A percentile compares a stretch with the other conserved stretches of the same genome.
Evolutionary conservation across 139 green algal genomes (phyloP).

Genomic region (Diplosphaera chodatii): DNA sequence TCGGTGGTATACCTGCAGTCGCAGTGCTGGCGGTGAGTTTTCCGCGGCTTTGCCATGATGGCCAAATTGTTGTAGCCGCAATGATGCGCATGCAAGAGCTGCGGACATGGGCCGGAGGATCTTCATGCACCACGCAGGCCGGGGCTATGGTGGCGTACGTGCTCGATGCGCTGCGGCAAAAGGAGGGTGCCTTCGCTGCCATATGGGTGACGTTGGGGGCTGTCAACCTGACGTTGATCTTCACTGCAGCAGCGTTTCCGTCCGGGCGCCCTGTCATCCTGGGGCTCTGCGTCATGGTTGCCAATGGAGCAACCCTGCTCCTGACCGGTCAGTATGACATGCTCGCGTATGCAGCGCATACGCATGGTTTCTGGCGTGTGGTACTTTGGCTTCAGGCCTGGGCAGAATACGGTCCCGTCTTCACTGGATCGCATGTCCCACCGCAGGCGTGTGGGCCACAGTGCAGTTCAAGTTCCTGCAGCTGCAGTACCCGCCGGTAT

Average conservation of each 20-base stretch:
- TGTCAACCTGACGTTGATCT: constrained; percentile 47
- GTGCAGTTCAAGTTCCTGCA: constrained; percentile 92
- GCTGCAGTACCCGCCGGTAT: constrained; percentile 71
- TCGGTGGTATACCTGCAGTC: constrained; percentile 44
- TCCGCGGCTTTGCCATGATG: too few species aligned
- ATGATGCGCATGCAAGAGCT: too few species aligned
- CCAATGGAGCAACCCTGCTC: constrained; percentile 19
- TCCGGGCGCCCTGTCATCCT: not conserved
- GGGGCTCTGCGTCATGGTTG: not conserved
- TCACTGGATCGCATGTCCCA: too few species aligned
- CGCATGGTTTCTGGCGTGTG: too few species aligned
- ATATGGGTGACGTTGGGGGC: constrained; percentile 73
- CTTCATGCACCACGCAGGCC: constrained; percentile 33
- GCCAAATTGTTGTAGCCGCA: too few species aligned
- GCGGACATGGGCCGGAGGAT: too few species aligned
- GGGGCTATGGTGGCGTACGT: constrained; percentile 82
- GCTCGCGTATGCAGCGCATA: too few species aligned
- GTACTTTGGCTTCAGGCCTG: too few species aligned
- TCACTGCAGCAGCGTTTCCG: constrained; percentile 20
- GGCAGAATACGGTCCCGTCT: too few species aligned
- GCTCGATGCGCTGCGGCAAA: constrained; percentile 73
- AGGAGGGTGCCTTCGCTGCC: constrained; percentile 68
- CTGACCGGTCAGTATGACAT: constrained; percentile 17
- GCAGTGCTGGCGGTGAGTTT: not conserved
- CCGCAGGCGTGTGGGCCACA: constrained; percentile 72